These are phyloP conservation scores for Emericellopsis atlantica DNA, from an alignment of 2,329 filamentous ascomycete species.

Conservation along the genomic window DNA sequence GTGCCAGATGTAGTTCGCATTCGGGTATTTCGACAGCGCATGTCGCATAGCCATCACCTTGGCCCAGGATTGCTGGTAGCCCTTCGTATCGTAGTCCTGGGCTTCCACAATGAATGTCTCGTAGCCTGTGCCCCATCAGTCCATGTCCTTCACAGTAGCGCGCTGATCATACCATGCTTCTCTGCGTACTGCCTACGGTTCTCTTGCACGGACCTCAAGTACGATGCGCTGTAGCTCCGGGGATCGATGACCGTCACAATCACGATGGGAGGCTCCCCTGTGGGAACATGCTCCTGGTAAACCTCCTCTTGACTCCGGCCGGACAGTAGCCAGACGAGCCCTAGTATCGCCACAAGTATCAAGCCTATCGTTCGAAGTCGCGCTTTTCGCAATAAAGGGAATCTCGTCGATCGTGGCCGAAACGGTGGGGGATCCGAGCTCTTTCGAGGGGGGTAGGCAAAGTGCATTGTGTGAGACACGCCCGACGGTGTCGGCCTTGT, in stretches of 20 bases:
- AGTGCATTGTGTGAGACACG: slow-evolving; percentile 52
- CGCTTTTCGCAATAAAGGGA: slow-evolving; percentile 43
- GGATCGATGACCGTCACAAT: slow-evolving; percentile 78
- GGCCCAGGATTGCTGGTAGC: slow-evolving; percentile 53
- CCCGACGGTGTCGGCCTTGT: no score
- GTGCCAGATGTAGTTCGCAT: slow-evolving; percentile 74
- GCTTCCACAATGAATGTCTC: slow-evolving; percentile 67
- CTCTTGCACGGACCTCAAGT: slow-evolving; percentile 61
- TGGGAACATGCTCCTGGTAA: slow-evolving; percentile 25
- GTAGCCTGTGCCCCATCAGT: slow-evolving; percentile 57
- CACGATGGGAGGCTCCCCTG: slow-evolving; percentile 53
- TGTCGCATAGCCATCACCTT: slow-evolving; percentile 80
- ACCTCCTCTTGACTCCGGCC: slow-evolving; percentile 13
- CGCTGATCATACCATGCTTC: slow-evolving; percentile 57
- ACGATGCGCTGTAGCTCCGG: slow-evolving; percentile 47
- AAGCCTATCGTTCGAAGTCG: slow-evolving; percentile 49
- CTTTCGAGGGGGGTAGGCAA: slow-evolving; percentile 80
- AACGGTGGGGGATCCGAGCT: slow-evolving; percentile 65
- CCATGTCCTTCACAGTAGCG: no score
- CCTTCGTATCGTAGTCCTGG: slow-evolving; percentile 61
- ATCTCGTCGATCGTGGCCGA: slow-evolving; percentile 43
- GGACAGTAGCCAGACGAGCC: slow-evolving; percentile 48
- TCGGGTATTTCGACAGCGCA: slow-evolving; percentile 68
- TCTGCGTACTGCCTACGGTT: slow-evolving; percentile 79
- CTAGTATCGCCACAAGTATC: slow-evolving; percentile 38